Evolutionary conservation across 768 basidiomycete genomes (phyloP).

Genomic region (Plicaturopsis crispa): DNA sequence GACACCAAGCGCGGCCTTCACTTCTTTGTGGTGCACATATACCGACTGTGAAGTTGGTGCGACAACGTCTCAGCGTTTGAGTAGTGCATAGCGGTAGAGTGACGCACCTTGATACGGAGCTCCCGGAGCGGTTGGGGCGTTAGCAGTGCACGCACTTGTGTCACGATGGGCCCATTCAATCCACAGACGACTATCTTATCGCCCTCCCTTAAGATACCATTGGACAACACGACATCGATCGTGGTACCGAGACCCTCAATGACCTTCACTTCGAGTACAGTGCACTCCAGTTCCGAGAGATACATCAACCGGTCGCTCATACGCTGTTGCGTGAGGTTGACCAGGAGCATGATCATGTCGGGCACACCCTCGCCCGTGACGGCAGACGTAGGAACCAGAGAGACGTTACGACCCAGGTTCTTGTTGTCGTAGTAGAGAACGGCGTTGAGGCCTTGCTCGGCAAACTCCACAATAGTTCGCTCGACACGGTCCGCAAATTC

Average conservation of each 20-base stretch:
- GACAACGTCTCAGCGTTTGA: constrained; percentile 7
- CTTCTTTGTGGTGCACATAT: constrained; percentile 96
- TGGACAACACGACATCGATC: constrained; percentile 93
- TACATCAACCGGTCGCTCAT: constrained; percentile 99
- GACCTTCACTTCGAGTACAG: constrained; percentile 97
- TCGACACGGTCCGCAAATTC: constrained; percentile 87
- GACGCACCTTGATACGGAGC: constrained; percentile 82
- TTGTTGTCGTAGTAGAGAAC: constrained; percentile 97
- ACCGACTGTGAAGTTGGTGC: constrained; percentile 53
- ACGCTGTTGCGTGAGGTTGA: constrained; percentile 94
- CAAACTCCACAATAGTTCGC: constrained; percentile 86
- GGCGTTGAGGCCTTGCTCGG: constrained; percentile 96
- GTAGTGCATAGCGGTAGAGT: constrained; percentile 5
- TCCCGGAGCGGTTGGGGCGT: constrained; percentile 97
- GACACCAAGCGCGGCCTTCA: constrained; percentile 94
- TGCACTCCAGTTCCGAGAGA: constrained; percentile 93
- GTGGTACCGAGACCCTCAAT: constrained; percentile 97
- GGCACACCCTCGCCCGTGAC: constrained; percentile 98
- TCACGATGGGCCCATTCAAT: constrained; percentile 94
- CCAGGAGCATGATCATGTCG: constrained; percentile 98
- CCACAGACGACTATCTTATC: constrained; percentile 96
- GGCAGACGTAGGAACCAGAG: constrained; percentile 95
- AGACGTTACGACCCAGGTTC: constrained; percentile 88
- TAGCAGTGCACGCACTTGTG: constrained; percentile 86
- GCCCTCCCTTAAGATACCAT: constrained; percentile 86